Percentiles rank a stretch among this genome's conserved stretches.
These are phyloP conservation scores for Moesziomyces antarcticus DNA, from an alignment of 1,284 basidiomycete genomes.

Conservation along the genomic window DNA sequence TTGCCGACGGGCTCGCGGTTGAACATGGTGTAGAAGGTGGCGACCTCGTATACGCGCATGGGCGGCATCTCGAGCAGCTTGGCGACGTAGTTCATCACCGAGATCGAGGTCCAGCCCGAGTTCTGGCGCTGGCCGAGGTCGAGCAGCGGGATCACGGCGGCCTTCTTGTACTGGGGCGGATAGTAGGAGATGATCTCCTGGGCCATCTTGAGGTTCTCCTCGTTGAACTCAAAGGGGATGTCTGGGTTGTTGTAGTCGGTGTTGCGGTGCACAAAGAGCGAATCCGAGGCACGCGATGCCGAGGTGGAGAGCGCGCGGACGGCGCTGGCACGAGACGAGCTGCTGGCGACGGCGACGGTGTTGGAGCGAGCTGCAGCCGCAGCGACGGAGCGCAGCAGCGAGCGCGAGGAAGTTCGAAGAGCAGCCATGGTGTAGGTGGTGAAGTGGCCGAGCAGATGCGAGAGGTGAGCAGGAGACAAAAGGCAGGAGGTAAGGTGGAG, in stretches of 20 bases:
- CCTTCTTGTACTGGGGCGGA: conserved; percentile 95
- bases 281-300: conserved; percentile 53
- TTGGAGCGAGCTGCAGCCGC: conserved; percentile 31
- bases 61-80: conserved; percentile 88
- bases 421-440: conserved; percentile 32
- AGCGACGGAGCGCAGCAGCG: conserved; percentile 41
- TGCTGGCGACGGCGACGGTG: conserved; percentile 26
- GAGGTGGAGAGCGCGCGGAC: conserved; percentile 50
- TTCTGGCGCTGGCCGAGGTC: conserved; percentile 98
- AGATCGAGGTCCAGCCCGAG: conserved; percentile 98
- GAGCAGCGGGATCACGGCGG: conserved; percentile 92
- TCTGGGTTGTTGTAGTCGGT: conserved; percentile 79
- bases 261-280: conserved; percentile 78
- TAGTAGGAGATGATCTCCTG: conserved; percentile 91
- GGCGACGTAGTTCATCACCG: conserved; percentile 98
- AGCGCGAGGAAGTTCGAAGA: conserved; percentile 45
- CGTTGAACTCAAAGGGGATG: conserved; percentile 89
- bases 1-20: conserved; percentile 85
- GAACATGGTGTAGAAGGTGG: conserved; percentile 99
- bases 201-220: conserved; percentile 84
- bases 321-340: conserved; percentile 21
- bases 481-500: conserved; percentile 3
- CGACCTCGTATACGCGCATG: conserved; percentile 99
- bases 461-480: conserved; percentile 1
- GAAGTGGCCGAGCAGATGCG: too few species aligned